phyloP scores from a whole-genome alignment of 2,329 filamentous ascomycete species.

The Pseudogymnoascus destructans region DNA sequence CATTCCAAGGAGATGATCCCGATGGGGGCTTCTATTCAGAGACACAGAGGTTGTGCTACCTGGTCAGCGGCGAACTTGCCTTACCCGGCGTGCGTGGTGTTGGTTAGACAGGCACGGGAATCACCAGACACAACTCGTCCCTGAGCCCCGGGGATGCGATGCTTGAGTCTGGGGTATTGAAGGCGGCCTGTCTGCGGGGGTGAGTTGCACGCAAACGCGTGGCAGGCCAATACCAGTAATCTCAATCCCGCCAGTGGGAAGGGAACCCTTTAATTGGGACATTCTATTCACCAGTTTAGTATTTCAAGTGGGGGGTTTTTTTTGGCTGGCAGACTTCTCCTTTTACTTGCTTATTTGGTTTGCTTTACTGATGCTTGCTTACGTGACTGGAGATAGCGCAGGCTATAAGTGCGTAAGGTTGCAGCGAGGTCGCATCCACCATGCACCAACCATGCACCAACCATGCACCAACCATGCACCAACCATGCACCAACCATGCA shows the following conservation, averaged over 20 bases:
- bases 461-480: not conserved
- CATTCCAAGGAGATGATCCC: not conserved
- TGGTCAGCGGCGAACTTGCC: not conserved
- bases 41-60: not conserved
- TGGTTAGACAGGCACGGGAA: not conserved
- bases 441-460: not conserved
- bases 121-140: not conserved
- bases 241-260: not conserved
- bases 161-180: not conserved
- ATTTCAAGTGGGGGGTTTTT: not conserved
- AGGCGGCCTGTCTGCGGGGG: slow-evolving; percentile 12
- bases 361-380: not conserved
- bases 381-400: not conserved
- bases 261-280: not conserved
- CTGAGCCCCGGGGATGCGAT: not conserved
- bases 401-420: not conserved
- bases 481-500: not conserved
- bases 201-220: slow-evolving; percentile 17
- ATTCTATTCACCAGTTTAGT: not conserved
- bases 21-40: not conserved
- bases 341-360: not conserved
- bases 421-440: slow-evolving; percentile 1
- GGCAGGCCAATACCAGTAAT: slow-evolving; percentile 13
- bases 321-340: not conserved
- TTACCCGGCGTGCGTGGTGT: not conserved